A percentile compares a stretch with the other conserved stretches of the same genome.
Conservation (phyloP, 2,329 filamentous ascomycete genomes). For the Xylariaceae sp. region DNA sequence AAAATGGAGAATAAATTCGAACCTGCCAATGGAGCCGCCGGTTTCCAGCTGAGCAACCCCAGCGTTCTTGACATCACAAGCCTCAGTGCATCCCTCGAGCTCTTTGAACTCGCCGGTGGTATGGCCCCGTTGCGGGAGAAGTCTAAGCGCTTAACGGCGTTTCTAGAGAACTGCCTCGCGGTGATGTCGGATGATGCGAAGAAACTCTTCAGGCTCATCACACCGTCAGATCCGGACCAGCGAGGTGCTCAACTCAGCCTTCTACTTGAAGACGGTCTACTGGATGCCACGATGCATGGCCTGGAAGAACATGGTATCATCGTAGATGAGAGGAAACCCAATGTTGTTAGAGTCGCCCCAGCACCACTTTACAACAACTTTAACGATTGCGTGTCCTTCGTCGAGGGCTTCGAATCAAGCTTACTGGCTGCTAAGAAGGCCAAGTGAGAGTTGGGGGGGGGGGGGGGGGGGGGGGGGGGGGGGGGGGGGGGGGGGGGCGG, state of each 20-base stretch:
- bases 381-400: conserved; percentile 67
- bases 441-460: neutral
- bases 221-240: conserved; percentile 65
- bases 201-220: conserved; percentile 63
- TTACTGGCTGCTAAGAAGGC: conserved; percentile 33
- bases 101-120: conserved; percentile 69
- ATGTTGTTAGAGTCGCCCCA: conserved; percentile 77
- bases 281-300: conserved; percentile 66
- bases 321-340: conserved; percentile 75
- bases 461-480: too few species aligned
- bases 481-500: too few species aligned
- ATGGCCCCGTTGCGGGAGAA: conserved; percentile 69
- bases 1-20: conserved; percentile 77
- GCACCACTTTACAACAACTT: conserved; percentile 78
- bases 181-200: conserved; percentile 43
- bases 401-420: conserved; percentile 45
- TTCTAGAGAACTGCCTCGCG: conserved; percentile 67
- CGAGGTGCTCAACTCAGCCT: conserved; percentile 77
- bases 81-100: conserved; percentile 69
- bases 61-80: conserved; percentile 76
- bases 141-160: conserved; percentile 69
- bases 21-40: conserved; percentile 74
- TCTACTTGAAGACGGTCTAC: conserved; percentile 59
- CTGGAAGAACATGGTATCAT: conserved; percentile 69
- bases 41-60: conserved; percentile 79